Evolutionary conservation across 2,329 filamentous ascomycete species (phyloP), one percentile per base, ranked within the genome.

Genomic region (Teratosphaeria nubilosa): DNA sequence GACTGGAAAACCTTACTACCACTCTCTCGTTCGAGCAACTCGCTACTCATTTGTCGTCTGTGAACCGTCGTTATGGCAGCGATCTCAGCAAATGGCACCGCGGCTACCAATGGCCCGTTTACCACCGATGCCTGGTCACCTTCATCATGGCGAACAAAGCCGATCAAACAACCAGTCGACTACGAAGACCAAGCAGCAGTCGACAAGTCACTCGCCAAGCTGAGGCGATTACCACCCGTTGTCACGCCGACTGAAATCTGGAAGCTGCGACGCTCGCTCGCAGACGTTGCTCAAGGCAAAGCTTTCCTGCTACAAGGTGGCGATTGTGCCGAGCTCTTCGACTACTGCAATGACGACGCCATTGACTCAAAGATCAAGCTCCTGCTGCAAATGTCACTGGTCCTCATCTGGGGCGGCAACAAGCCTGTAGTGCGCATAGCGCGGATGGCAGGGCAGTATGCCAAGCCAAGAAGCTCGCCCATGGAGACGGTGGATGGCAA

Each of bases 361-460:
- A 96, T 99, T 66, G 91, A 97, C 75, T 87, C 90, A 62, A 99
- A 97, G 79, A 90, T 97, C 74, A 97, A 97, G 77, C 83, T 99
- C 27, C 82, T 99, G 31, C 78, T 99, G 60, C 94, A 99, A 76
- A 97, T 99, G 92, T 95, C 90, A 64, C 77, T 99, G 66, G 90
- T 99, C 1, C 80, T 99, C 60, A 91, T 97, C 72, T 96, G 91
- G 87, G 94, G 90, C 41, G 79, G 80, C 25, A 85, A 86, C 67
- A 86, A 86, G 69, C 88, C 89, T 5, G 91, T 99, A 3, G 90
- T 99, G 53, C 85, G 94, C 65, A 95, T 99, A 68, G 94, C 90
- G 16, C 85, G 94, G 60, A 96, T 97, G 85, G 94, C 94, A 13
- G 94, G 94, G 3, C 94, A 99, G 78, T 99, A 96, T 70, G 94